Evolutionary conservation across 73 alveolate species (phyloP).

Genomic region (Tetrahymena thermophila): DNA sequence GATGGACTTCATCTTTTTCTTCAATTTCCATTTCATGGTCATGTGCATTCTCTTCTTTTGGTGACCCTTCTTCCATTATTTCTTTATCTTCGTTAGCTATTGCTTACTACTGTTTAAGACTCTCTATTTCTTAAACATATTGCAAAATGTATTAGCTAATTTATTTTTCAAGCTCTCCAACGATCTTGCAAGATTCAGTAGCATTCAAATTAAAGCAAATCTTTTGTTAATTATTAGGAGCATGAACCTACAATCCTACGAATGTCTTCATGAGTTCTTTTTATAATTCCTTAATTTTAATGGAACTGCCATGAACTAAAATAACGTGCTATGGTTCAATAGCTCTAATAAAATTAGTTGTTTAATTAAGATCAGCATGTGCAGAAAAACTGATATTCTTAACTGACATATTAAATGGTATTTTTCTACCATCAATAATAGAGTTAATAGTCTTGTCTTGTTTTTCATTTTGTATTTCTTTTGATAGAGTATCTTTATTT

Average conservation of each 20-base stretch:
- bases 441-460: slow-evolving; percentile 92
- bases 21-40: neutral
- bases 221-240: slow-evolving; percentile 22
- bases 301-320: slow-evolving; percentile 96
- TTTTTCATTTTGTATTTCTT: slow-evolving; percentile 87
- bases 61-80: neutral
- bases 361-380: slow-evolving; percentile 92
- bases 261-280: neutral
- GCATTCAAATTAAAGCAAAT: neutral
- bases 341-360: slow-evolving; percentile 85
- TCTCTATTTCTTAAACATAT: neutral
- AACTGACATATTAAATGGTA: slow-evolving; percentile 72
- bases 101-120: neutral
- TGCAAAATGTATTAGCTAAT: neutral
- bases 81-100: neutral
- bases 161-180: neutral
- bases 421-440: slow-evolving; percentile 55
- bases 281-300: slow-evolving; percentile 54
- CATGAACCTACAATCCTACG: slow-evolving; percentile 15
- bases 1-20: neutral
- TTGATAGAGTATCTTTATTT: slow-evolving; percentile 81
- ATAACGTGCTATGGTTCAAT: slow-evolving; percentile 91
- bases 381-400: slow-evolving; percentile 94
- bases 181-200: neutral
- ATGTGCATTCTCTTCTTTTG: neutral